Base-by-base conservation (phyloP, 352 stramenopile species). In the Albugo laibachii region DNA sequence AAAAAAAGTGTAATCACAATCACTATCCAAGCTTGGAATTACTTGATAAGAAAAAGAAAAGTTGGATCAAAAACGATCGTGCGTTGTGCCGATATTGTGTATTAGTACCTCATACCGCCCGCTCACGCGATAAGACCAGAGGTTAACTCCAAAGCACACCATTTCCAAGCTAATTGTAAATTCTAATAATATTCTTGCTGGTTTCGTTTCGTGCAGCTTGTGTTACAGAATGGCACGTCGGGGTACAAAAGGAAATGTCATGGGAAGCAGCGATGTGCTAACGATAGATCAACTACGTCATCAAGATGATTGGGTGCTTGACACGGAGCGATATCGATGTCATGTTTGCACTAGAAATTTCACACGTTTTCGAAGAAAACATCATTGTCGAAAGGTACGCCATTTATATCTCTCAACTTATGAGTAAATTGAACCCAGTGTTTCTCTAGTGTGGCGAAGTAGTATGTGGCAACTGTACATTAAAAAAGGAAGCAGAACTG, bases 291-390 rank as follows among this genome's bases (percentile, higher is more conserved):
- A 91, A 65, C 59, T 91, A 41, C 67, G 72, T 43, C 75, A 87
- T 62, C 74, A 91, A 57, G 77, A 91, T 50, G 77, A 92, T 62
- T 92, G 75, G 78, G 78, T 92, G 39, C 65, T 83, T 19, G 74
- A 92, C 62, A 82, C 73, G 56, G 75, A 92, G 62, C 73, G 78
- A 49, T 83, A 84, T 63, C 67, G 78, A 49, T 92, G 78, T 60
- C 75, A 92, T 53, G 73, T 92, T 47, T 92, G 78, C 61, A 92
- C 76, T 59, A 57, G 78, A 38, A 92, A 92, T 65, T 92, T 92
- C 45, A 83, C 69, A 59, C 76, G 72, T 53, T 86, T 92, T 51
- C 73, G 78, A 42, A 73, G 78, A 79, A 88, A 88, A 64, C 78
- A 92, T 48, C 78, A 92, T 55, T 92, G 78, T 61, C 75, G 78